A percentile compares a stretch with the other conserved stretches of the same genome.
phyloP scores from a whole-genome alignment of 1,139 yeast species.

The Lizanozyma gosingica region DNA sequence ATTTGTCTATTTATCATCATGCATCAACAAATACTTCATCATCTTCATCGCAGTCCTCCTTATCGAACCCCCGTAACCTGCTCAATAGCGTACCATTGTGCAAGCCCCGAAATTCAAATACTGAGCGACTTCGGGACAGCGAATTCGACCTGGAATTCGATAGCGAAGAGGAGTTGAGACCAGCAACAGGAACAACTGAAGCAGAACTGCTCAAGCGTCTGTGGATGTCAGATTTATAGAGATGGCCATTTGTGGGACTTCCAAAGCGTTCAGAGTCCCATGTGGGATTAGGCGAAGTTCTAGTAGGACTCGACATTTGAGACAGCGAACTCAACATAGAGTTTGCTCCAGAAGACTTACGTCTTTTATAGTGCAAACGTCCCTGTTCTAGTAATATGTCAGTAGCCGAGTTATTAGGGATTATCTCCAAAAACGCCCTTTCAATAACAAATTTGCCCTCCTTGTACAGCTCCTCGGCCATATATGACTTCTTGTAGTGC shows the following conservation, averaged over 20 bases:
- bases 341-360: not conserved
- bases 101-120: conserved; percentile 9
- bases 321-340: not conserved
- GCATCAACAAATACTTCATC: conserved; percentile 22
- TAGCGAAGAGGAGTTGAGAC: not conserved
- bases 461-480: conserved; percentile 54
- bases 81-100: conserved; percentile 12
- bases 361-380: not conserved
- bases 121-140: not conserved
- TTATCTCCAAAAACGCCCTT: conserved; percentile 17
- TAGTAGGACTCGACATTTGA: not conserved
- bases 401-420: conserved; percentile 1
- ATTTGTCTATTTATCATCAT: conserved; percentile 4
- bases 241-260: not conserved
- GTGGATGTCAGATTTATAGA: not conserved
- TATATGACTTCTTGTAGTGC: conserved; percentile 60
- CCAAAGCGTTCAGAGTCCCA: not conserved
- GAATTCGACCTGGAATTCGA: not conserved
- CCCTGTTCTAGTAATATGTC: not conserved
- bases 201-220: not conserved
- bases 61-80: conserved; percentile 13
- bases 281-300: not conserved
- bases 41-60: conserved; percentile 16
- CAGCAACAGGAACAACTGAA: not conserved
- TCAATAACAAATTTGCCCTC: conserved; percentile 77